These are phyloP conservation scores for Pyrus hybrid DNA, from an alignment of 331 rosid species.

Conservation along the genomic window DNA sequence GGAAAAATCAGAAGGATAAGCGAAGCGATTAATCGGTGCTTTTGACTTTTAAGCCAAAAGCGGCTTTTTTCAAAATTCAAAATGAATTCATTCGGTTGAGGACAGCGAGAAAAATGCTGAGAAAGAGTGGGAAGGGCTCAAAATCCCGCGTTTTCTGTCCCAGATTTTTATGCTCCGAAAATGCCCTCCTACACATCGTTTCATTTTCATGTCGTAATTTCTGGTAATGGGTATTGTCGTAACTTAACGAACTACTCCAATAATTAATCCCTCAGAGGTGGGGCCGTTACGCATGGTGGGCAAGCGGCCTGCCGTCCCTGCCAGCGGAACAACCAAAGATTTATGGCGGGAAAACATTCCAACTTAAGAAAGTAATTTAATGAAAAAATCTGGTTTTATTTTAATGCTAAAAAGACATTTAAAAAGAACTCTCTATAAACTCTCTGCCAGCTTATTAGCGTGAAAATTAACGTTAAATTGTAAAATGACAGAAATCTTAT, in stretches of 20 bases:
- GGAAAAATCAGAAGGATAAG: neutral
- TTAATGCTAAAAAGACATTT: too few species aligned
- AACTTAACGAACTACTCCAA: neutral
- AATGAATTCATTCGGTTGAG: neutral
- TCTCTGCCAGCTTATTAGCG: too few species aligned
- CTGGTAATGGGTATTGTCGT: slow-evolving; percentile 1
- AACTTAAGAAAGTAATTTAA: neutral
- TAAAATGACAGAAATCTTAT: fast-evolving
- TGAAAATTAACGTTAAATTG: too few species aligned
- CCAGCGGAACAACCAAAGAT: neutral
- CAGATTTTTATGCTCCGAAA: neutral
- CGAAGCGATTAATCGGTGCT: neutral
- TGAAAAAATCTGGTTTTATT: neutral
- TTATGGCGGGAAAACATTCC: slow-evolving; percentile 8
- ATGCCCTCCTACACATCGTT: neutral
- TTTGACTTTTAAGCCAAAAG: neutral
- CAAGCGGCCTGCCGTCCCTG: neutral
- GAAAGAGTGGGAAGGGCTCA: too few species aligned
- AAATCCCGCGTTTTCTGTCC: slow-evolving; percentile 15
- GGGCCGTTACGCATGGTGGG: neutral
- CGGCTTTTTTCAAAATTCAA: slow-evolving; percentile 4
- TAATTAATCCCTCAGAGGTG: neutral
- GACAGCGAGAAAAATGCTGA: neutral
- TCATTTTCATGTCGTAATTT: neutral
- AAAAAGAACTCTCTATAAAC: fast-evolving